Evolutionary conservation across 1,139 yeast genomes (phyloP), one percentile per base, ranked within the genome.

Genomic region (Pichia sp.): DNA sequence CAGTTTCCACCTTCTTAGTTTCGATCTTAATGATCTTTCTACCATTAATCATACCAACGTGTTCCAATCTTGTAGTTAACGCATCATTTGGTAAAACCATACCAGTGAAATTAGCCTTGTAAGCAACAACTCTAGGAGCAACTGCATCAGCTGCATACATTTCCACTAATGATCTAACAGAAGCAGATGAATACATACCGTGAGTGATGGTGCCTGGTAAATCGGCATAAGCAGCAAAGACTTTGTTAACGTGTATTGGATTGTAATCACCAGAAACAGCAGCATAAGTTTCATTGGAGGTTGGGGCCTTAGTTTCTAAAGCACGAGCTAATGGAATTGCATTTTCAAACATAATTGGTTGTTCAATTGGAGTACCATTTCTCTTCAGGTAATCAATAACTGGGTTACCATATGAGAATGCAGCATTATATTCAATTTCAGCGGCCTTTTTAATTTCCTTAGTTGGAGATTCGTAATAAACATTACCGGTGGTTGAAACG

Each of bases 111-210:
- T 77, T 77, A 67, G 96, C 89, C 68, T 80, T 82, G 79, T 85
- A 92, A 41, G 96, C 97, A 67, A 96, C 82, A 50, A 94, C 97
- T 73, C 98, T 86, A 48, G 92, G 79, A 50, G 96, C 94, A 60
- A 87, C 90, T 68, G 94, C 89, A 68, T 89, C 92, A 54, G 99
- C 98, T 58, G 98, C 98, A 90, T 96, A 90, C 68, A 88, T 87
- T 73, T 92, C 99, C 59, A 92, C 97, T 66, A 89, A 78, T 20
- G 94, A 80, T 74, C 98, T 84, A 56, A 90, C 92, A 54, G 95
- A 80, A 56, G 97, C 98, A 63, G 96, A 86, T 22, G 97, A 87
- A 77, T 81, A 94, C 98, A 92, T 92, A 65, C 99, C 99, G 64
- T 94, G 98, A 36, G 98, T 92, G 62, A 92, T 92, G 39, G 97